Percentiles rank a stretch among this genome's conserved stretches.
These are phyloP conservation scores for Oryza officinalis DNA, from an alignment of 176 grass and related monocot species.

Conservation along the genomic window DNA sequence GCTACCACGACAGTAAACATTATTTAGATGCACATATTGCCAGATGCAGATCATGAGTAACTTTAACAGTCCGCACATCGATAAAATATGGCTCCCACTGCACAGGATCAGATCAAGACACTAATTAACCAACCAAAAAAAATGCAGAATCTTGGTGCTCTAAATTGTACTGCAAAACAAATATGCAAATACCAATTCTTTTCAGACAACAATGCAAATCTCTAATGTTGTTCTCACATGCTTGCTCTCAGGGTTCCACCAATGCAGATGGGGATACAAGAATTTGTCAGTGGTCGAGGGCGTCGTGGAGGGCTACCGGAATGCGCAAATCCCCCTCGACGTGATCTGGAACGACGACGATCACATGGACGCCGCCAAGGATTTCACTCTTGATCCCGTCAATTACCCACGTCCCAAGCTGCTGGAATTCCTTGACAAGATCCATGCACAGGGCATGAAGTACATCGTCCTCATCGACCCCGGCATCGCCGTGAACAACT, in stretches of 20 bases:
- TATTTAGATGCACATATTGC: too few species aligned
- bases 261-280: constrained; percentile 95
- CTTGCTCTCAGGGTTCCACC: constrained; percentile 75
- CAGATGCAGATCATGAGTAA: too few species aligned
- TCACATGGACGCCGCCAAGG: constrained; percentile 92
- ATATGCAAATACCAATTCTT: too few species aligned
- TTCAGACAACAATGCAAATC: neutral
- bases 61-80: too few species aligned
- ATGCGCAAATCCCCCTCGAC: constrained; percentile 77
- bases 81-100: neutral
- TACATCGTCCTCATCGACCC: constrained; percentile 95
- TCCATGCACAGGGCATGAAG: constrained; percentile 78
- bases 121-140: neutral
- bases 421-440: constrained; percentile 71
- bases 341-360: constrained; percentile 98
- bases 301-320: constrained; percentile 80
- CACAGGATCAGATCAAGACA: neutral
- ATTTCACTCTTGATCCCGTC: constrained; percentile 78
- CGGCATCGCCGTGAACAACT: constrained; percentile 76
- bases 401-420: constrained; percentile 80
- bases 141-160: neutral
- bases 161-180: neutral
- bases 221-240: neutral
- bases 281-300: constrained; percentile 89
- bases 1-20: too few species aligned